Conservation (phyloP, 805 yeast species). For the Lachancea nothofagi region DNA sequence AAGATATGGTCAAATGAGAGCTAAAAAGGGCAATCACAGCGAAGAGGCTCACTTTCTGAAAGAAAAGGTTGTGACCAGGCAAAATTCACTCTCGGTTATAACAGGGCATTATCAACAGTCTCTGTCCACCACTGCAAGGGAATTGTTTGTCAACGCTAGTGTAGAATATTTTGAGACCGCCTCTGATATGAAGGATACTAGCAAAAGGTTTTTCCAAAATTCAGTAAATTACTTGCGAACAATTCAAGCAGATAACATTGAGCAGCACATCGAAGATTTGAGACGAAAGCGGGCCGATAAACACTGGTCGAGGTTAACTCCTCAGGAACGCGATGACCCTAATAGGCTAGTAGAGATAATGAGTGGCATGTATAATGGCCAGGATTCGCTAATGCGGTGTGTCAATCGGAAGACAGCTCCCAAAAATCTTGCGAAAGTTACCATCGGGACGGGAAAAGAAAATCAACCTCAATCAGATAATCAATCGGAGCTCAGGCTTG, state of each 20-base stretch:
- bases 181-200: constrained; percentile 22
- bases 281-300: constrained; percentile 23
- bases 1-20: constrained; percentile 16
- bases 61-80: constrained; percentile 20
- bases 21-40: constrained; percentile 20
- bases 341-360: constrained; percentile 23
- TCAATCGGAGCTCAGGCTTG: constrained; percentile 7
- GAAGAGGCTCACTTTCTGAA: constrained; percentile 22
- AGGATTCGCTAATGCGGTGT: constrained; percentile 21
- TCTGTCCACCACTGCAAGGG: constrained; percentile 22
- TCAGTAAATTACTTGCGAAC: constrained; percentile 19
- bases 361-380: constrained; percentile 23
- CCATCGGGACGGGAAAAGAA: not conserved
- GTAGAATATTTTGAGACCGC: constrained; percentile 23
- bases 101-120: constrained; percentile 23
- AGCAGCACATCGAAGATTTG: constrained; percentile 21
- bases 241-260: constrained; percentile 16
- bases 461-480: not conserved
- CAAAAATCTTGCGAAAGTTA: constrained; percentile 3
- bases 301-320: constrained; percentile 22
- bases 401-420: constrained; percentile 11
- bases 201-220: constrained; percentile 17
- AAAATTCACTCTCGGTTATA: constrained; percentile 16
- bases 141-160: constrained; percentile 21
- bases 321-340: constrained; percentile 21